These are phyloP conservation scores for Pelargonium citronellum DNA, from an alignment of 441 rosid species.

Conservation along the genomic window DNA sequence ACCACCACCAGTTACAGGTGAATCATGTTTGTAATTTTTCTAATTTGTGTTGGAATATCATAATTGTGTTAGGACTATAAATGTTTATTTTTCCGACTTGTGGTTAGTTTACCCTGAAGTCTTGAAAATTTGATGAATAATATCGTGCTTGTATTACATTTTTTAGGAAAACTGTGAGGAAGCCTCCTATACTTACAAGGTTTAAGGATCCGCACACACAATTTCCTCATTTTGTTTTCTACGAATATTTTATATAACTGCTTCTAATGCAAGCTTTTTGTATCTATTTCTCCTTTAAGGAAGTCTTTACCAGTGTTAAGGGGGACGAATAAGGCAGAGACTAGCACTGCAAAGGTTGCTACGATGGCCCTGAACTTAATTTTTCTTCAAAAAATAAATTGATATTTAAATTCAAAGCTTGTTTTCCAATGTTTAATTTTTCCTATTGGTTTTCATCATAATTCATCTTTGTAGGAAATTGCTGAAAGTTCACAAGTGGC, in stretches of 20 bases:
- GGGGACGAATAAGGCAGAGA: conserved; percentile 38
- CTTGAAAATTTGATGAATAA: neutral
- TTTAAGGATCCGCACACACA: conserved; percentile 22
- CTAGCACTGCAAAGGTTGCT: conserved; percentile 33
- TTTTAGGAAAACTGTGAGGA: conserved; percentile 33
- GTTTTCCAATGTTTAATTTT: conserved; percentile 4
- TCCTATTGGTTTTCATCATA: neutral
- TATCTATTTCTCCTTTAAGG: conserved; percentile 44
- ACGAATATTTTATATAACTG: conserved; percentile 16
- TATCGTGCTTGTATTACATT: conserved; percentile 16
- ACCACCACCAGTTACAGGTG: conserved; percentile 36
- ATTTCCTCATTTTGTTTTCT: conserved; percentile 2
- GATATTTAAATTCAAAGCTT: neutral
- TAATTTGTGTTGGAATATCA: conserved; percentile 10
- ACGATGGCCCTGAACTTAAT: neutral
- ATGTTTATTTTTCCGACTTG: neutral
- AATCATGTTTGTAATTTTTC: conserved; percentile 15
- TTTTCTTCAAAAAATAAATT: neutral
- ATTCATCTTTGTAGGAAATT: conserved; percentile 34
- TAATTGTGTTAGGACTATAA: neutral
- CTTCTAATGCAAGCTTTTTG: conserved; percentile 22
- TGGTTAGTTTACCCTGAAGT: neutral
- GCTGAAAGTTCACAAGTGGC: conserved; percentile 31
- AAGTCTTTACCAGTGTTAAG: conserved; percentile 46
- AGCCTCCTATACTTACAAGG: conserved; percentile 33